These are phyloP conservation scores for Colletotrichum somersetense DNA, from an alignment of 2,329 filamentous ascomycete genomes.

Conservation along the genomic window DNA sequence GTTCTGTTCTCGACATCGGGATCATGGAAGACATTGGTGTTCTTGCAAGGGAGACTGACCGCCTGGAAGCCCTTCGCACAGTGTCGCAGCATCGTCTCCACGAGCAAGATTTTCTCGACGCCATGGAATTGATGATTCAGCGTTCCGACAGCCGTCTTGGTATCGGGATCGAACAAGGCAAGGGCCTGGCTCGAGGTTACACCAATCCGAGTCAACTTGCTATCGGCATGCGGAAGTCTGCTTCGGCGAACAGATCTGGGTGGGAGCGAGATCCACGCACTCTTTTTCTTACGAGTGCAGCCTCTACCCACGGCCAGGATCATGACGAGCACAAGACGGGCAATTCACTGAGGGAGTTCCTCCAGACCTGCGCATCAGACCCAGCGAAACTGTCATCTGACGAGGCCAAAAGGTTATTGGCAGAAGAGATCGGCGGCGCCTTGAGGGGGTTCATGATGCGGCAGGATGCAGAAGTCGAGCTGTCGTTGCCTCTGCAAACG, in stretches of 20 bases:
- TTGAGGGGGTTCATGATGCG: slow-evolving; percentile 41
- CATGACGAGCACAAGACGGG: not conserved
- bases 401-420: slow-evolving; percentile 21
- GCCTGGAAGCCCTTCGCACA: slow-evolving; percentile 35
- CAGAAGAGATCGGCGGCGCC: slow-evolving; percentile 17
- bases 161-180: not conserved
- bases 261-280: slow-evolving; percentile 46
- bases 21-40: slow-evolving; percentile 55
- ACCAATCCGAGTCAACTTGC: slow-evolving; percentile 43
- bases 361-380: slow-evolving; percentile 8
- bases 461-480: slow-evolving; percentile 27
- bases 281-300: slow-evolving; percentile 31
- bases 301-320: slow-evolving; percentile 27
- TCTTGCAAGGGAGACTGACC: slow-evolving; percentile 44
- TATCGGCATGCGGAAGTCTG: slow-evolving; percentile 31
- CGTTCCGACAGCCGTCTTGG: not conserved
- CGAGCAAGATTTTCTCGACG: slow-evolving; percentile 44
- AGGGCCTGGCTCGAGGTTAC: not conserved
- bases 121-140: slow-evolving; percentile 33
- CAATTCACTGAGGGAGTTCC: slow-evolving; percentile 13
- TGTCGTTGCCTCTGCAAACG: slow-evolving; percentile 27
- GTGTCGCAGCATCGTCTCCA: slow-evolving; percentile 39
- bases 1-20: slow-evolving; percentile 56
- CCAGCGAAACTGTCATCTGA: slow-evolving; percentile 13
- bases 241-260: slow-evolving; percentile 23